Evolutionary conservation across 306 rosid species (phyloP), one percentile per base, ranked within the genome.

Genomic region (Cicer pinnatifidum): DNA sequence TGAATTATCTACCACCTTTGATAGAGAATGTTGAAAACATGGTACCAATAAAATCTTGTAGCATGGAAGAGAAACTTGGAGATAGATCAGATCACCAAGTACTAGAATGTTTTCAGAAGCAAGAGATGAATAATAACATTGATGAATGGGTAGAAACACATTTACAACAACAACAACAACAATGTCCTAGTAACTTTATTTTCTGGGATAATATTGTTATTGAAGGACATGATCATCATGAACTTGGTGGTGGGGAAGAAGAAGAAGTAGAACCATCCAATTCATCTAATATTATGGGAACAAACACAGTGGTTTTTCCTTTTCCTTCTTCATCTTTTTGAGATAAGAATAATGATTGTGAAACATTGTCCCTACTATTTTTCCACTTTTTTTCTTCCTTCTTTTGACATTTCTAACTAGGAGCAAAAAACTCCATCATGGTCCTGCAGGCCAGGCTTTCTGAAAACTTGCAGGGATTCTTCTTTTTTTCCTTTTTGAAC

Each of bases 161-260:
- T 20, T 20, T 20, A 20, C 23, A 20, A 20, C 23, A 50, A 11
- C 15, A 47, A 48, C 69, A 63, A 4, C 92, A 91, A 74, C 92
- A 89, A 3, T 84, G 88, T 75, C 75, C 96, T 8, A 89, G 77
- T n/a, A 59, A 33, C 77, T 89, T 85, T 76, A 77, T 89, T 6
- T 93, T 91, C 38, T 93, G 98, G 98, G 98, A 93, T 73, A 84
- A 62, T 57, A 86, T 83, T 65, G 95, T 80, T 28, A 28, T 28
- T 54, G 86, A 83, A 68, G 85, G 68, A 43, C 78, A 78, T n/a
- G 54, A n/a, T 1, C 69, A 77, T 38, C 78, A 78, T n/a, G 54
- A n/a, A 3, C 69, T 79, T 38, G 81, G 85, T 38, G 81, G 85
- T 78, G 96, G 82, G 70, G 90, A 86, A 70, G 83, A 72, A 70